phyloP scores from a whole-genome alignment of 768 basidiomycete genomes.

The Pulveroboletus sp. region DNA sequence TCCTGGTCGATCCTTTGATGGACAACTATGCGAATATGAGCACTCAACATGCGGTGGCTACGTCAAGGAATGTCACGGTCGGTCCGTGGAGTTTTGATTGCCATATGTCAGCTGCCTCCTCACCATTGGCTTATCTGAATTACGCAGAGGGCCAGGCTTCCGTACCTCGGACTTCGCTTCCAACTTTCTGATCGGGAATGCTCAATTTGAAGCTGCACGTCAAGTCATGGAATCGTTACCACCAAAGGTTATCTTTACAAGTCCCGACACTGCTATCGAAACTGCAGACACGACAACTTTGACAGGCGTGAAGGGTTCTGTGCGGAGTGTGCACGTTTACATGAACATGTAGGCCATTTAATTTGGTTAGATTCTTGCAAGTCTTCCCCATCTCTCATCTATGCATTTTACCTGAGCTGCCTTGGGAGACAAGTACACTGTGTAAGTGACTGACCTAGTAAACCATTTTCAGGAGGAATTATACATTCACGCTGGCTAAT shows the following conservation, averaged over 20 bases:
- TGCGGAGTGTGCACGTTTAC: constrained; percentile 67
- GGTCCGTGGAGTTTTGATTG: constrained; percentile 36
- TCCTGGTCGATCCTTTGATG: constrained; percentile 64
- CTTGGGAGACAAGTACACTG: background rate
- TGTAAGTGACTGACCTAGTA: background rate
- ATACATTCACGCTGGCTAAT: constrained; percentile 59
- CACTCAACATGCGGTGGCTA: constrained; percentile 73
- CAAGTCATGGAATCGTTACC: constrained; percentile 46
- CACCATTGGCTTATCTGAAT: background rate
- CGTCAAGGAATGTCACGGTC: constrained; percentile 64
- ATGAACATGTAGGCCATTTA: constrained; percentile 56
- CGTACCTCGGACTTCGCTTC: constrained; percentile 70
- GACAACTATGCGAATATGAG: constrained; percentile 62
- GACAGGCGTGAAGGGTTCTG: constrained; percentile 49
- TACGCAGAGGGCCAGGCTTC: constrained; percentile 67
- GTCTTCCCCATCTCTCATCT: background rate
- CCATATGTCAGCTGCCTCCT: background rate
- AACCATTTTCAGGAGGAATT: constrained; percentile 45
- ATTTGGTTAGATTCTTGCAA: background rate
- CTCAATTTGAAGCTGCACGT: constrained; percentile 66
- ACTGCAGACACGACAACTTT: constrained; percentile 27
- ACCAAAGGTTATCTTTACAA: constrained; percentile 13
- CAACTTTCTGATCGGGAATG: constrained; percentile 64
- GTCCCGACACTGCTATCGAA: constrained; percentile 15
- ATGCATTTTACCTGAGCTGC: background rate